Evolutionary conservation across 768 basidiomycete species (phyloP).

Genomic region (Tylopilus balloui): DNA sequence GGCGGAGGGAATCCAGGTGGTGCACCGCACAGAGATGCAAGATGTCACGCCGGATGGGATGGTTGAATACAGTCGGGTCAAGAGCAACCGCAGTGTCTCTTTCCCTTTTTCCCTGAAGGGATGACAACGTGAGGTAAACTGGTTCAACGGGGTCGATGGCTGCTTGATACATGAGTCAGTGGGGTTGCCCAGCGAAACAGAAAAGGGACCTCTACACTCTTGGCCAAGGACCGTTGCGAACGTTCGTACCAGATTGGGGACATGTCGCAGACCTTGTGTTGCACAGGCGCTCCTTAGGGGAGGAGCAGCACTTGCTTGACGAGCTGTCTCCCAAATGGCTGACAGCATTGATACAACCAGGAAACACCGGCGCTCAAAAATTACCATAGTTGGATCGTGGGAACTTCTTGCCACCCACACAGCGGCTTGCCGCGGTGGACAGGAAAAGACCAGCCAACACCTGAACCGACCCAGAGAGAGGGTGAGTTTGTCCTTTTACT

Average conservation of each 20-base stretch:
- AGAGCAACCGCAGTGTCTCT: constrained; percentile 53
- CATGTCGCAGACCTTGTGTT: neutral
- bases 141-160: constrained; percentile 42
- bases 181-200: constrained; percentile 1
- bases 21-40: constrained; percentile 90
- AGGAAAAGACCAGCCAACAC: constrained; percentile 21
- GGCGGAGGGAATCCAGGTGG: constrained; percentile 82
- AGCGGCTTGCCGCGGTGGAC: neutral
- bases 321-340: constrained; percentile 12
- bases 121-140: constrained; percentile 58
- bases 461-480: constrained; percentile 32
- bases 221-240: constrained; percentile 8
- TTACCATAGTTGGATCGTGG: constrained; percentile 25
- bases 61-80: constrained; percentile 79
- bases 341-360: constrained; percentile 15
- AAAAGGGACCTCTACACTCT: constrained; percentile 17
- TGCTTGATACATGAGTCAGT: constrained; percentile 23
- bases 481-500: constrained; percentile 34
- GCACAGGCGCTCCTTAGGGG: neutral
- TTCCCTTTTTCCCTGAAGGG: constrained; percentile 44
- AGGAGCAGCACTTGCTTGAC: constrained; percentile 9
- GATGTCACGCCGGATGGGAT: constrained; percentile 87
- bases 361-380: neutral
- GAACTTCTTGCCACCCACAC: constrained; percentile 13
- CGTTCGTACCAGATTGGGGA: constrained; percentile 4